Evolutionary conservation across 768 basidiomycete species (phyloP).

Genomic region (Coprinellus micaceus): DNA sequence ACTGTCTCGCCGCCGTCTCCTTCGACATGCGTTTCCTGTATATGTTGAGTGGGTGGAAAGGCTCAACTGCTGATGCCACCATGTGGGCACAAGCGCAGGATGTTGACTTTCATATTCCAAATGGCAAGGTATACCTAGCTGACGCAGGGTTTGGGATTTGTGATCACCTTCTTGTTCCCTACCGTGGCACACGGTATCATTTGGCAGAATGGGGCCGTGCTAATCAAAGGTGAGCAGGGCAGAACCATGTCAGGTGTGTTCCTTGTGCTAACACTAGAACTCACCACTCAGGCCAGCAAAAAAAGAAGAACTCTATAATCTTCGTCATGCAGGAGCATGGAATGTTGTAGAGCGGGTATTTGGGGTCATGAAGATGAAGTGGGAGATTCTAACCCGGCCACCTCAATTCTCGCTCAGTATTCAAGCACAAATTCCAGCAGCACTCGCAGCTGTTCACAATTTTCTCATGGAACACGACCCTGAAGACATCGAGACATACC

Average conservation of each 20-base stretch:
- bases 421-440: constrained; percentile 21
- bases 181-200: constrained; percentile 28
- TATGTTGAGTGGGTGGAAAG: constrained; percentile 38
- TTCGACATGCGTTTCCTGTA: constrained; percentile 36
- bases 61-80: constrained; percentile 31
- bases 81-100: constrained; percentile 30
- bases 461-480: constrained; percentile 10
- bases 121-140: constrained; percentile 26
- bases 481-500: constrained; percentile 4
- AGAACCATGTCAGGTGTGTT: constrained; percentile 8
- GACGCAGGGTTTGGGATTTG: constrained; percentile 28
- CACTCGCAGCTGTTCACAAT: constrained; percentile 20
- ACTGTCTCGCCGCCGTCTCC: constrained; percentile 31
- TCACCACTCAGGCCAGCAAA: constrained; percentile 27
- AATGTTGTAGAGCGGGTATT: constrained; percentile 39
- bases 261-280: constrained; percentile 19
- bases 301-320: constrained; percentile 39
- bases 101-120: constrained; percentile 22
- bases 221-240: constrained; percentile 7
- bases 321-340: constrained; percentile 33
- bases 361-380: constrained; percentile 31
- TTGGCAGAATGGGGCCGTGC: constrained; percentile 28
- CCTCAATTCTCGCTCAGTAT: constrained; percentile 15
- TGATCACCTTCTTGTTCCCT: constrained; percentile 28
- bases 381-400: constrained; percentile 14